Evolutionary conservation across 2,329 filamentous ascomycete genomes (phyloP).

Genomic region (Tolypocladium paradoxum): DNA sequence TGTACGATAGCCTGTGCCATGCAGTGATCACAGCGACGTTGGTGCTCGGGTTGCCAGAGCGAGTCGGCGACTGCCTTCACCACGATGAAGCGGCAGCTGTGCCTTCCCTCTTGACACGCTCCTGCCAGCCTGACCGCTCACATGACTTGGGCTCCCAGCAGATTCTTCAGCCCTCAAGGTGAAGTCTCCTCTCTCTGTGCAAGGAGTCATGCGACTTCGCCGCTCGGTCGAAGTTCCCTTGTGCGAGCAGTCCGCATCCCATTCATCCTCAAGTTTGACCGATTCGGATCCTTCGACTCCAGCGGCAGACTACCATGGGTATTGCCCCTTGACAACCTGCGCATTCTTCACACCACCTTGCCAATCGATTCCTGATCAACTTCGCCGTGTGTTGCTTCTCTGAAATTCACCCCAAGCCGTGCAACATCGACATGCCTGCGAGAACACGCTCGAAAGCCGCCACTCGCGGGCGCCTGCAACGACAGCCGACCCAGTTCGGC

Average conservation of each 20-base stretch:
- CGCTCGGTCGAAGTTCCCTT: not conserved
- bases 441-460: not conserved
- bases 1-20: not conserved
- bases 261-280: no score
- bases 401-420: not conserved
- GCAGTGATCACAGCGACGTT: no score
- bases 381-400: not conserved
- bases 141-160: not conserved
- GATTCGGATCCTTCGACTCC: no score
- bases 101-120: not conserved
- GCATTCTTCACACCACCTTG: no score
- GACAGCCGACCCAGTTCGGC: constrained; percentile 11
- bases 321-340: no score
- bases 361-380: no score
- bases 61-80: not conserved
- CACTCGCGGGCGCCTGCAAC: constrained; percentile 3
- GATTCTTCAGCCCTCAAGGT: no score
- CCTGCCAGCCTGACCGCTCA: not conserved
- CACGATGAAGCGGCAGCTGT: not conserved
- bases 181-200: not conserved
- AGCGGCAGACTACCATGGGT: no score
- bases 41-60: no score
- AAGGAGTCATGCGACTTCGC: not conserved
- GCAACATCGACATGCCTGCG: not conserved
- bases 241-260: no score